Conservation (phyloP, 2,329 filamentous ascomycete species). For the Ascochyta fabae region DNA sequence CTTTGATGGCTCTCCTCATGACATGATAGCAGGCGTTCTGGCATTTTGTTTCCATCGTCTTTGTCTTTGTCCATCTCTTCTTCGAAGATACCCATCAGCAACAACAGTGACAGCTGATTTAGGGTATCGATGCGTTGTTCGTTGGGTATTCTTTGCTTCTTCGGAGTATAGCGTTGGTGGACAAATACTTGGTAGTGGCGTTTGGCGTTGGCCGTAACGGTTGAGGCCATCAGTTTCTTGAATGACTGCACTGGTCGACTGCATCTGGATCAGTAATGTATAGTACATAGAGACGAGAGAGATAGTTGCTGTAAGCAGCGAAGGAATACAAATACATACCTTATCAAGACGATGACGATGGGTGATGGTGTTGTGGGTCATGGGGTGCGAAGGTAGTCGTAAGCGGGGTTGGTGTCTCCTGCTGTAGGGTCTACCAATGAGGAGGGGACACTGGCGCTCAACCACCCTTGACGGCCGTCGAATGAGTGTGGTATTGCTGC, state of each 20-base stretch:
- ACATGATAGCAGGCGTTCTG: conserved; percentile 15
- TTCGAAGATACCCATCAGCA: conserved; percentile 23
- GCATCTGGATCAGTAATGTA: conserved; percentile 37
- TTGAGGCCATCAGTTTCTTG: conserved; percentile 10
- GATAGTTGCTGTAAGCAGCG: neutral
- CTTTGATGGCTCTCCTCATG: conserved; percentile 1
- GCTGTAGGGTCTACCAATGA: conserved; percentile 24
- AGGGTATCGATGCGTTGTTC: conserved; percentile 12
- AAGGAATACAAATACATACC: conserved; percentile 13
- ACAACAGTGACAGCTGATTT: conserved; percentile 23
- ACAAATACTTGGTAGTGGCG: conserved; percentile 3
- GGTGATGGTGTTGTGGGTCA: conserved; percentile 17
- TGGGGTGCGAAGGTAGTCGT: conserved; percentile 16
- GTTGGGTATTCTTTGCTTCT: neutral
- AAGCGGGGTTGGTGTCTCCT: conserved; percentile 21
- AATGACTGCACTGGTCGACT: conserved; percentile 13
- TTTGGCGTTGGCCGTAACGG: conserved; percentile 12
- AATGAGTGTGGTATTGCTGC: neutral
- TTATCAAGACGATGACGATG: conserved; percentile 18
- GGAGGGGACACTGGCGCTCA: conserved; percentile 12
- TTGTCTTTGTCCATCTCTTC: conserved; percentile 21
- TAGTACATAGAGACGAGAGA: conserved; percentile 30
- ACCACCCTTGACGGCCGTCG: neutral
- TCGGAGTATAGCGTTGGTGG: conserved; percentile 19
- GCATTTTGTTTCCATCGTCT: conserved; percentile 7